Conservation (phyloP, 2,329 filamentous ascomycete species). For the Emydomyces testavorans region DNA sequence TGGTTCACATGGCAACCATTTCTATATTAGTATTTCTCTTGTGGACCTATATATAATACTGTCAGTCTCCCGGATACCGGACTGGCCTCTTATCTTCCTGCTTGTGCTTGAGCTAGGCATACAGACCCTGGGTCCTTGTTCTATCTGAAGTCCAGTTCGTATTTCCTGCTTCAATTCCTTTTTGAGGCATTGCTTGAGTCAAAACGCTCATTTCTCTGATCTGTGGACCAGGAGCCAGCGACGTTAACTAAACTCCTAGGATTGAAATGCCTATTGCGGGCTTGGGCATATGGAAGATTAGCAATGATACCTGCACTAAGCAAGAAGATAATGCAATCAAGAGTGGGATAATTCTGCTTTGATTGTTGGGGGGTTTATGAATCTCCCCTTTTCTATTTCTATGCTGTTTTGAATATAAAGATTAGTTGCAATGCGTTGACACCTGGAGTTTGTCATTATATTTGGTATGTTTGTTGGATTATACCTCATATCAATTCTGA, state of each 20-base stretch:
- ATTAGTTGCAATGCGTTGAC: too few relatives aligned
- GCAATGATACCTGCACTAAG: slow-evolving; percentile 59
- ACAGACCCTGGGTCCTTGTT: too few relatives aligned
- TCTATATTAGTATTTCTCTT: too few relatives aligned
- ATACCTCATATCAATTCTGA: neutral
- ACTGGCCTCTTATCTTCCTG: too few relatives aligned
- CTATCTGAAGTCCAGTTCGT: too few relatives aligned
- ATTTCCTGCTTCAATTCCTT: too few relatives aligned
- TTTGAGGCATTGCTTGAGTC: too few relatives aligned
- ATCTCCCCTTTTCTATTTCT: neutral
- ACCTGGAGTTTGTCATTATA: neutral
- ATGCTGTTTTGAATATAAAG: neutral
- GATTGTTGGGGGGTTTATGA: slow-evolving; percentile 44
- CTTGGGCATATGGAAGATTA: slow-evolving; percentile 65
- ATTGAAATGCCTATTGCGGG: slow-evolving; percentile 35
- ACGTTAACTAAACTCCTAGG: slow-evolving; percentile 21
- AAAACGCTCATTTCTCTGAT: neutral
- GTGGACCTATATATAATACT: too few relatives aligned
- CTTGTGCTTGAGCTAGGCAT: too few relatives aligned
- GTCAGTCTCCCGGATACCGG: too few relatives aligned
- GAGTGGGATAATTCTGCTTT: slow-evolving; percentile 48
- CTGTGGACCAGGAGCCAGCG: neutral
- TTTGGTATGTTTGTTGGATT: too few relatives aligned
- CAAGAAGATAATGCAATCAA: slow-evolving; percentile 63
- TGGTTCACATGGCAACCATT: too few relatives aligned